Base-by-base conservation (phyloP, 2,329 filamentous ascomycete species). In the Tolypocladium sp. region DNA sequence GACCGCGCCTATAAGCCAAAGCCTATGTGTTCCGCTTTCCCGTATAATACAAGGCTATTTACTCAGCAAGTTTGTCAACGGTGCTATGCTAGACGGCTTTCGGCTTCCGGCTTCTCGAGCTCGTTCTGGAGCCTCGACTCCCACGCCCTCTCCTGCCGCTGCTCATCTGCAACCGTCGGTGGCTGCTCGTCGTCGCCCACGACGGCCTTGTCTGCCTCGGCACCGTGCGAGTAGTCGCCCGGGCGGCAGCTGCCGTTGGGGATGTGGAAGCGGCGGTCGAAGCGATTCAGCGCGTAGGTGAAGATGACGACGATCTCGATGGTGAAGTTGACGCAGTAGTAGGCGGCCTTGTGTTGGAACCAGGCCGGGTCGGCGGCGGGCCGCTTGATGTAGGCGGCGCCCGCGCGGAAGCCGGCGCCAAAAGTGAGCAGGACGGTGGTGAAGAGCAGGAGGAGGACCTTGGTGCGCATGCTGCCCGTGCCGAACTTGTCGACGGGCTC, bases 261-360 rank as follows among this genome's bases (percentile, higher is more conserved):
- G 30, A 94, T 76, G 68, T 88, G 81, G 75, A 93, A 95, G 49
- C 89, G 82, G 62, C 80, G 79, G 70, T 96, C 92, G 62, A 94
- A 85, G 38, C 91, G 82, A 25, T 81, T 72, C 20, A 88, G 67
- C 0, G 86, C 80, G 72, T 90, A 93, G 10, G 86, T 74, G 57
- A 79, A 81, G 5, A 93, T 79, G 42, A 91, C 84, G 30, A 88
- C 68, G 46, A 92, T 75, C 73, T 96, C 92, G 42, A 92, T 78
- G 20, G 76, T 77, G 68, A 90, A 95, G 74, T 90, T 89, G 76
- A 94, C 90, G 68, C 85, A 74, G 75, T 94, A 96, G 76, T 91
- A 96, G 66, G 82, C 84, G 2, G 85, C 82, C 70, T 87, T 89
- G 67, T 77, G 77, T 66, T 91, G 82, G 69, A 87, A 93, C 81